Conservation (phyloP, 2,329 filamentous ascomycete species). For the Scedosporium apiospermum region DNA sequence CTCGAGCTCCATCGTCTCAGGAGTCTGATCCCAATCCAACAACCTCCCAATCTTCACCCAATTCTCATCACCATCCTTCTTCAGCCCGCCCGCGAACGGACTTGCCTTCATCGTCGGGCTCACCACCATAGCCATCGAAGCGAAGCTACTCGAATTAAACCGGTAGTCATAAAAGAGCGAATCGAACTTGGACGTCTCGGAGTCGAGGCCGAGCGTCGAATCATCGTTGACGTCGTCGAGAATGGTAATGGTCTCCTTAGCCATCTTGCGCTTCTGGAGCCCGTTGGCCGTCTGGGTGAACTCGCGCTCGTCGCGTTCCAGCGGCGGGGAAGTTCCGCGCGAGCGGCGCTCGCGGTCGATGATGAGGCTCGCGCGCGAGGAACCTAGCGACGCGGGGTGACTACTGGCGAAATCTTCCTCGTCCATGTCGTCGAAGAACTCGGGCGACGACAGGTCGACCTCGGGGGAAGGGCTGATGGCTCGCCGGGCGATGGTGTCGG, state of each 20-base stretch:
- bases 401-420: conserved; percentile 44
- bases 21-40: conserved; percentile 58
- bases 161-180: conserved; percentile 10
- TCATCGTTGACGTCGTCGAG: conserved; percentile 1
- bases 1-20: conserved; percentile 84
- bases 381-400: conserved; percentile 53
- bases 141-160: neutral
- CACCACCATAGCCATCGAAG: conserved; percentile 3
- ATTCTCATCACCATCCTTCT: conserved; percentile 27
- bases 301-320: conserved; percentile 92
- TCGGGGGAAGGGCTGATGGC: conserved; percentile 86
- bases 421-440: conserved; percentile 71
- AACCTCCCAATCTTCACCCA: conserved; percentile 31
- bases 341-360: conserved; percentile 22
- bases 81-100: conserved; percentile 15
- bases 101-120: conserved; percentile 42
- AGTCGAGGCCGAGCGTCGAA: conserved; percentile 26
- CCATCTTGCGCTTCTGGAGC: conserved; percentile 58
- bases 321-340: conserved; percentile 72
- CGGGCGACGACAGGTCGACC: conserved; percentile 78
- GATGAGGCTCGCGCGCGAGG: conserved; percentile 37
- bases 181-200: conserved; percentile 24
- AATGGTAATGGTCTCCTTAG: conserved; percentile 24
- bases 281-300: conserved; percentile 93
- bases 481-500: conserved; percentile 63